phyloP scores from a whole-genome alignment of 2,329 filamentous ascomycete genomes.

The Diaporthe destruens region DNA sequence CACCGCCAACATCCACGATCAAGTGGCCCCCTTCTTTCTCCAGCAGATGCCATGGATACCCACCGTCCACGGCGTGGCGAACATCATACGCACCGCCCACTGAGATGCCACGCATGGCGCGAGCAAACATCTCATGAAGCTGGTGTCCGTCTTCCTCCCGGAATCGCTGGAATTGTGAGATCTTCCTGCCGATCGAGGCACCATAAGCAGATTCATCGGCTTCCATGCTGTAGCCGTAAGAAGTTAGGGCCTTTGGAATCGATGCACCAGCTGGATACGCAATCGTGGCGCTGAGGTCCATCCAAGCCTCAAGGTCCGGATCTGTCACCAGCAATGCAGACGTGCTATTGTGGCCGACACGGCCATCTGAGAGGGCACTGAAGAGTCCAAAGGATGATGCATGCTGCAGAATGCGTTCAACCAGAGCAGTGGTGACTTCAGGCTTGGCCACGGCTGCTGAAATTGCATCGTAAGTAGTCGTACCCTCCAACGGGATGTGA shows the following conservation, averaged over 20 bases:
- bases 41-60: slow-evolving; percentile 1
- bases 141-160: slow-evolving; percentile 1
- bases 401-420: slow-evolving; percentile 4
- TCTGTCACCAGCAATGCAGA: slow-evolving; percentile 12
- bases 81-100: slow-evolving; percentile 17
- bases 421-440: neutral
- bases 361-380: neutral
- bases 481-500: slow-evolving; percentile 8
- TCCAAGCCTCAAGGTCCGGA: slow-evolving; percentile 10
- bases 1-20: slow-evolving; percentile 53
- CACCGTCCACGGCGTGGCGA: slow-evolving; percentile 12
- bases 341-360: slow-evolving; percentile 2
- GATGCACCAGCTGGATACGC: slow-evolving; percentile 3
- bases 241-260: neutral
- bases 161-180: slow-evolving; percentile 13
- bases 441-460: neutral
- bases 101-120: slow-evolving; percentile 9
- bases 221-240: slow-evolving; percentile 14
- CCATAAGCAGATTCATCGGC: slow-evolving; percentile 2
- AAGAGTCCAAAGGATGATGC: slow-evolving; percentile 6
- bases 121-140: slow-evolving; percentile 12
- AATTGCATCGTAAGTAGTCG: slow-evolving; percentile 4
- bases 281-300: neutral
- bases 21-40: neutral
- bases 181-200: slow-evolving; percentile 5